A percentile compares a stretch with the other conserved stretches of the same genome.
Conservation (phyloP, 768 basidiomycete species). For the Xerocomus spinulosus region DNA sequence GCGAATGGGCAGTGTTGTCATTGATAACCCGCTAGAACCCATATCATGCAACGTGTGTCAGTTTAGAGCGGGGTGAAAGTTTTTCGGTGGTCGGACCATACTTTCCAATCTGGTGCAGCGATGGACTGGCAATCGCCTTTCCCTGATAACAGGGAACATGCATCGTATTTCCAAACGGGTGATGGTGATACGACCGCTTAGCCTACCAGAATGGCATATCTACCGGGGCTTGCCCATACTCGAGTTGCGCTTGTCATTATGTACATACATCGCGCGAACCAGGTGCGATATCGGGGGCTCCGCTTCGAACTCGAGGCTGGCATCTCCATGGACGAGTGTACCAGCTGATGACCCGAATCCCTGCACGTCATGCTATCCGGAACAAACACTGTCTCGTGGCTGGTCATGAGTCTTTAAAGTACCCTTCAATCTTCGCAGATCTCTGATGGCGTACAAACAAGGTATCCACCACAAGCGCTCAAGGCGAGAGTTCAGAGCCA, state of each 20-base stretch:
- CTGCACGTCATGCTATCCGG: too few relatives aligned
- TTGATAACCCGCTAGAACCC: constrained; percentile 1
- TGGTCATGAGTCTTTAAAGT: constrained; percentile 1
- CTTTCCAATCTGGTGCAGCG: constrained; percentile 11
- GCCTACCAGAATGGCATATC: not conserved
- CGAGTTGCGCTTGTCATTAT: not conserved
- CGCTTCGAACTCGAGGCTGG: not conserved
- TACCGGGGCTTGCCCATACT: too few relatives aligned
- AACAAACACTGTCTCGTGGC: not conserved
- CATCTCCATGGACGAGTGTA: too few relatives aligned
- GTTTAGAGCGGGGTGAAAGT: constrained; percentile 5
- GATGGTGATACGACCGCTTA: constrained; percentile 5
- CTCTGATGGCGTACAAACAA: not conserved
- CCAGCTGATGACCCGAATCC: too few relatives aligned
- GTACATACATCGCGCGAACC: not conserved
- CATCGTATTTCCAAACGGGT: constrained; percentile 7
- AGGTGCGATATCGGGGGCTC: not conserved
- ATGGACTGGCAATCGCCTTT: constrained; percentile 6
- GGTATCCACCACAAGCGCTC: not conserved
- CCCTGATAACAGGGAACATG: not conserved
- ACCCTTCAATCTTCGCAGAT: constrained; percentile 9
- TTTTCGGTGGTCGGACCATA: constrained; percentile 1
- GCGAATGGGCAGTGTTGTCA: constrained; percentile 1
- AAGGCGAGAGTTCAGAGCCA: not conserved
- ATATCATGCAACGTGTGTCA: constrained; percentile 8